These are phyloP conservation scores for Barnettozyma vustinii DNA, from an alignment of 805 yeast genomes.

Conservation along the genomic window DNA sequence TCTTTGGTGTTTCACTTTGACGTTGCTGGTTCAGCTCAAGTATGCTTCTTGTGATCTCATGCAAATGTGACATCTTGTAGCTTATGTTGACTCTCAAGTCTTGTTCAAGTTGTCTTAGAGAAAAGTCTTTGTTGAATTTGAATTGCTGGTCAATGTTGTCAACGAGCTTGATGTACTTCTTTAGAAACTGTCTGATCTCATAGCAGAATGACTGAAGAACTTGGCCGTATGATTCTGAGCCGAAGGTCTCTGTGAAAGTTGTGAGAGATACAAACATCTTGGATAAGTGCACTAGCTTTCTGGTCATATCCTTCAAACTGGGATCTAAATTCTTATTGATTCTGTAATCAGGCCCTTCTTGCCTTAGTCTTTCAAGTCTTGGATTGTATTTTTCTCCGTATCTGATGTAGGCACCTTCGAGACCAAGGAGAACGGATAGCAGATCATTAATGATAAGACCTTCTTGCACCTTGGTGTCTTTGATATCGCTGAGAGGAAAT, in stretches of 20 bases:
- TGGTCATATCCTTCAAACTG: conserved; percentile 64
- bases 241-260: conserved; percentile 56
- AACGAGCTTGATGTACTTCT: conserved; percentile 30
- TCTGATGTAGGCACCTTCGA: conserved; percentile 74
- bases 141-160: conserved; percentile 50
- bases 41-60: conserved; percentile 51
- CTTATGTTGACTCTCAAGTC: conserved; percentile 34
- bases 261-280: conserved; percentile 53
- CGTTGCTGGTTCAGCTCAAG: conserved; percentile 39
- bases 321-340: conserved; percentile 70
- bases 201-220: conserved; percentile 69
- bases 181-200: conserved; percentile 44
- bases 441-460: conserved; percentile 68
- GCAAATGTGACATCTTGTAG: conserved; percentile 46
- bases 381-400: conserved; percentile 60
- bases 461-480: conserved; percentile 59
- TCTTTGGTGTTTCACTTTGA: conserved; percentile 27
- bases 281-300: conserved; percentile 56
- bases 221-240: conserved; percentile 54
- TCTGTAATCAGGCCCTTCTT: conserved; percentile 70
- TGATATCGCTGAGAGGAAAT: conserved; percentile 40
- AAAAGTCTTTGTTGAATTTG: conserved; percentile 42
- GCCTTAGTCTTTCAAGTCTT: conserved; percentile 30
- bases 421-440: conserved; percentile 58
- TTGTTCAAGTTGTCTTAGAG: conserved; percentile 56